Conservation (phyloP, 768 basidiomycete species). For the Xerocomus potaroensis region DNA sequence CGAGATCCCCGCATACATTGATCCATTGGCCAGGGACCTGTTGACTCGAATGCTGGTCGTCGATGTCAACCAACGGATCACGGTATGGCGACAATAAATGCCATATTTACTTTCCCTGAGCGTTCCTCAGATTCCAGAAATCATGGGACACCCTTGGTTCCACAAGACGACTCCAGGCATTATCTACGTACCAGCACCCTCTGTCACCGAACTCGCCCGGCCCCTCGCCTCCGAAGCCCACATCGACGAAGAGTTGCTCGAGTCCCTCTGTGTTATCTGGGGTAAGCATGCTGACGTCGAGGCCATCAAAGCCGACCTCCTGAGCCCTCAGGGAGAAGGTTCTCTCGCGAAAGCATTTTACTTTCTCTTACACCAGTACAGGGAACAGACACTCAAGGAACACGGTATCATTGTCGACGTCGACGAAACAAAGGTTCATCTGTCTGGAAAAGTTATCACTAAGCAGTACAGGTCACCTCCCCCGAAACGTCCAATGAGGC, state of each 20-base stretch:
- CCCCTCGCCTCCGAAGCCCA: conserved; percentile 64
- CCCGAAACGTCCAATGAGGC: conserved; percentile 25
- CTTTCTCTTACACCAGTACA: conserved; percentile 72
- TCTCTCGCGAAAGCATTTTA: conserved; percentile 87
- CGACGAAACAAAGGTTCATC: conserved; percentile 17
- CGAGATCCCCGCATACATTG: conserved; percentile 76
- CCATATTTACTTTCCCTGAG: conserved; percentile 2
- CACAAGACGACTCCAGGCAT: conserved; percentile 47
- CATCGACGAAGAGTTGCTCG: conserved; percentile 74
- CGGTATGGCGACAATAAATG: conserved; percentile 43
- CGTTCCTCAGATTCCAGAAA: conserved; percentile 69
- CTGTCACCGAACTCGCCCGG: conserved; percentile 61
- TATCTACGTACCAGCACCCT: conserved; percentile 49
- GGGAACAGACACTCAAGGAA: conserved; percentile 58
- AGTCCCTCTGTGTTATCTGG: conserved; percentile 81
- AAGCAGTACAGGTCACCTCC: conserved; percentile 43
- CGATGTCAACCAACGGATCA: conserved; percentile 74
- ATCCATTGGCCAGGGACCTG: conserved; percentile 81
- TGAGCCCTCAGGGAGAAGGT: conserved; percentile 64
- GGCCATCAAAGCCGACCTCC: conserved; percentile 58
- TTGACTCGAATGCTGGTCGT: conserved; percentile 85
- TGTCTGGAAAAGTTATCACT: conserved; percentile 30
- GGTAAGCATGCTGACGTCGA: conserved; percentile 63
- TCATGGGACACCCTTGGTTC: conserved; percentile 84
- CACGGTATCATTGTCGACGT: conserved; percentile 43